These are phyloP conservation scores for Suhomyces ambrosiae DNA, from an alignment of 1,139 yeast genomes.

Conservation along the genomic window DNA sequence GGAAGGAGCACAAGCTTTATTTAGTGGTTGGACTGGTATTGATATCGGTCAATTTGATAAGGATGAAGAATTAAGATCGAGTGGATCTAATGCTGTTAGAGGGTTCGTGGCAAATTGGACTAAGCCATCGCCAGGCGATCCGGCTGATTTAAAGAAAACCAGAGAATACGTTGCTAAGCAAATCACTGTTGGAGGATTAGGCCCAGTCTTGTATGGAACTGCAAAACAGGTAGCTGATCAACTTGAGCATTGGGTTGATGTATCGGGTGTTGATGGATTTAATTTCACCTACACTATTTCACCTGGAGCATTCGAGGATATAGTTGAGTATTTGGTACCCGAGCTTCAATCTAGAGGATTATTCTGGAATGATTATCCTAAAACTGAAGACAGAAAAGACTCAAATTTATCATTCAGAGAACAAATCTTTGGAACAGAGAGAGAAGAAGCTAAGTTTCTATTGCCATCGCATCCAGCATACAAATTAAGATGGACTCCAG, in stretches of 20 bases:
- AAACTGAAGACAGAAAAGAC: conserved; percentile 10
- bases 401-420: conserved; percentile 25
- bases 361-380: conserved; percentile 34
- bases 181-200: conserved; percentile 34
- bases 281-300: conserved; percentile 31
- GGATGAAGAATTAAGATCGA: conserved; percentile 32
- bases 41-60: conserved; percentile 32
- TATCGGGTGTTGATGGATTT: conserved; percentile 34
- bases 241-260: conserved; percentile 33
- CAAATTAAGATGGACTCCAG: conserved; percentile 41
- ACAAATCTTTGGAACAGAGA: conserved; percentile 21
- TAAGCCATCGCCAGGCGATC: conserved; percentile 30
- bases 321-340: conserved; percentile 31
- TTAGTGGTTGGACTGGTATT: conserved; percentile 42
- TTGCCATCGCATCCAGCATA: conserved; percentile 37
- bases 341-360: conserved; percentile 29
- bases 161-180: conserved; percentile 30
- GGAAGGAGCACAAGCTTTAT: conserved; percentile 43
- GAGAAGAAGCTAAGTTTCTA: conserved; percentile 10
- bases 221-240: conserved; percentile 30
- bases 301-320: conserved; percentile 32
- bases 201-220: conserved; percentile 30
- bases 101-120: conserved; percentile 36
- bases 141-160: conserved; percentile 27
- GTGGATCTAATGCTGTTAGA: conserved; percentile 32